These are phyloP conservation scores for Globisporangium spiculum DNA, from an alignment of 352 stramenopile species.

Conservation along the genomic window DNA sequence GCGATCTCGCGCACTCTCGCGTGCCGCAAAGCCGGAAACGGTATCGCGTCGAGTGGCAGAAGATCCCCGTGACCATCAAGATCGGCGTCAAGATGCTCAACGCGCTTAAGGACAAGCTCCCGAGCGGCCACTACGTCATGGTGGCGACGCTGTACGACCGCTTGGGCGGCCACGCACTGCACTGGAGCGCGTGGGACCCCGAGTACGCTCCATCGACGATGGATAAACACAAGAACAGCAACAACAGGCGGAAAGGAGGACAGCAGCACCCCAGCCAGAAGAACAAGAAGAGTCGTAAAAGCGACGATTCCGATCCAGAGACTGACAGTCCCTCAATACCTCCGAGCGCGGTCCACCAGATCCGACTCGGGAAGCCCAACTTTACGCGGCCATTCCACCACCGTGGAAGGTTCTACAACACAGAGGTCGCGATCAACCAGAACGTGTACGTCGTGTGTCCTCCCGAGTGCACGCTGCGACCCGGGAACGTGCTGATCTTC, in stretches of 20 bases:
- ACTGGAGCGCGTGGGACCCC: constrained; percentile 71
- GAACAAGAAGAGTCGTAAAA: constrained; percentile 1
- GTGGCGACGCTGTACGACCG: constrained; percentile 85
- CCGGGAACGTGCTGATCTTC: constrained; percentile 53
- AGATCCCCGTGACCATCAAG: constrained; percentile 73
- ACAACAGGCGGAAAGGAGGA: constrained; percentile 6
- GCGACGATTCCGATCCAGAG: constrained; percentile 4
- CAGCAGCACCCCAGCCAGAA: constrained; percentile 6
- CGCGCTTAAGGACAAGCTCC: constrained; percentile 85
- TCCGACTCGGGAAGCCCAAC: constrained; percentile 27
- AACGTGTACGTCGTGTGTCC: constrained; percentile 80
- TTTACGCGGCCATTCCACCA: constrained; percentile 78
- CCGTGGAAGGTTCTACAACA: constrained; percentile 83
- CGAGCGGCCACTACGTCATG: constrained; percentile 72
- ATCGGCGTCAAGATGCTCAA: constrained; percentile 60
- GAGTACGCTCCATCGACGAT: constrained; percentile 20
- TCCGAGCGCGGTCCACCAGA: constrained; percentile 1
- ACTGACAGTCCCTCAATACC: not conserved
- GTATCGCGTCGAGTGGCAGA: constrained; percentile 70
- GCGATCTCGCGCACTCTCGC: constrained; percentile 36
- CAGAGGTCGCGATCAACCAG: constrained; percentile 74
- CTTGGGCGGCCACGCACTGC: constrained; percentile 71
- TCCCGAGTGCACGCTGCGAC: constrained; percentile 48
- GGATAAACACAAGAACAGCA: not conserved
- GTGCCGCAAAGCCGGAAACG: constrained; percentile 40